Evolutionary conservation across 106 monocot species (phyloP).

Genomic region (Amphibolis antarctica): DNA sequence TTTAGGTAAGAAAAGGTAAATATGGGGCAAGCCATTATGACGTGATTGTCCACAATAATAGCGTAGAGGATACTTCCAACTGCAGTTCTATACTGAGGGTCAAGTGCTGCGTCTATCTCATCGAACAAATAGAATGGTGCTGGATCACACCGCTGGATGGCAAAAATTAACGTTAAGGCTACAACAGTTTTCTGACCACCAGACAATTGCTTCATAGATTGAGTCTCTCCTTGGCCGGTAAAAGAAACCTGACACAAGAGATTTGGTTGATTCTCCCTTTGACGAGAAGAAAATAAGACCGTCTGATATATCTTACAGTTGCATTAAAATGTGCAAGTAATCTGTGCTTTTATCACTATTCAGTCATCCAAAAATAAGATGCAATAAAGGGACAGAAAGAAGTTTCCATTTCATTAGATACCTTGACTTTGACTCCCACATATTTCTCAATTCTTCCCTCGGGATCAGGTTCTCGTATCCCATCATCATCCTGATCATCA

Average conservation of each 20-base stretch:
- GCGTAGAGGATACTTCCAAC: slow-evolving; percentile 84
- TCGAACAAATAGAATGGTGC: slow-evolving; percentile 99
- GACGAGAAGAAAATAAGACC: neutral
- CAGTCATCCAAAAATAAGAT: neutral
- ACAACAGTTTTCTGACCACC: slow-evolving; percentile 99
- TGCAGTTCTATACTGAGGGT: slow-evolving; percentile 95
- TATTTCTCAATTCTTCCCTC: slow-evolving; percentile 98
- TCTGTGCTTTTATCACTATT: no score
- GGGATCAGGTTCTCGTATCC: slow-evolving; percentile 60
- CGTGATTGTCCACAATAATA: neutral
- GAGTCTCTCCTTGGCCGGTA: slow-evolving; percentile 98
- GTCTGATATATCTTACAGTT: neutral
- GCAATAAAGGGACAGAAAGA: neutral
- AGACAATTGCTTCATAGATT: slow-evolving; percentile 97
- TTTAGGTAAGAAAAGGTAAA: no score
- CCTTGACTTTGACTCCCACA: slow-evolving; percentile 99
- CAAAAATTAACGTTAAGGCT: slow-evolving; percentile 89
- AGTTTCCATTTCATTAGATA: slow-evolving; percentile 3
- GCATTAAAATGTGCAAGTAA: no score
- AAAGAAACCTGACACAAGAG: slow-evolving; percentile 64
- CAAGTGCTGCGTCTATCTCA: slow-evolving; percentile 97
- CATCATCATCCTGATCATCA: slow-evolving; percentile 83
- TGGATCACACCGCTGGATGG: slow-evolving; percentile 97
- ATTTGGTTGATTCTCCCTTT: neutral
- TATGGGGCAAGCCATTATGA: neutral